These are phyloP conservation scores for Dryas octopetala DNA, from an alignment of 306 rosid genomes.

Conservation along the genomic window DNA sequence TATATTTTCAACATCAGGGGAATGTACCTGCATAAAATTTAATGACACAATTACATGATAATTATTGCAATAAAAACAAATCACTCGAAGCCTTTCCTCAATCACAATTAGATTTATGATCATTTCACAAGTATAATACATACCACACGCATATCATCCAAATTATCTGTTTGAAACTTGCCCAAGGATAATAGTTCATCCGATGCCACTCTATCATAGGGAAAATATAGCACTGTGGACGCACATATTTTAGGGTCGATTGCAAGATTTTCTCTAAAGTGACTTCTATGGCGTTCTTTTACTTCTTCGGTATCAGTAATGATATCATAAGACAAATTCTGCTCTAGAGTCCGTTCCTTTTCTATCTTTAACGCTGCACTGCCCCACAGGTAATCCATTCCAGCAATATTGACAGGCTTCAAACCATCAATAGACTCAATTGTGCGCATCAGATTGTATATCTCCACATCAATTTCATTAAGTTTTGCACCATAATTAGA, in stretches of 20 bases:
- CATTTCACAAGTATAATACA: slow-evolving; percentile 4
- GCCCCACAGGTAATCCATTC: slow-evolving; percentile 56
- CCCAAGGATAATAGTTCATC: slow-evolving; percentile 38
- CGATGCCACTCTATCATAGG: slow-evolving; percentile 54
- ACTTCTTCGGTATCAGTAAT: slow-evolving; percentile 52
- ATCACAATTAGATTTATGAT: not conserved
- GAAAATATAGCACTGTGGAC: slow-evolving; percentile 74
- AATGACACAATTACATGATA: slow-evolving; percentile 25
- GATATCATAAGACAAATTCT: slow-evolving; percentile 26
- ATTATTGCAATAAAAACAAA: slow-evolving; percentile 18
- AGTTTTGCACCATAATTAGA: slow-evolving; percentile 73
- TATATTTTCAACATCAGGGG: slow-evolving; percentile 34
- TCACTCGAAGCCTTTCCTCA: slow-evolving; percentile 5
- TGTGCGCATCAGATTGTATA: slow-evolving; percentile 58
- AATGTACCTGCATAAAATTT: slow-evolving; percentile 42
- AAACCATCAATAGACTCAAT: slow-evolving; percentile 58
- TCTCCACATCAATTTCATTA: slow-evolving; percentile 53
- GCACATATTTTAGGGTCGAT: slow-evolving; percentile 73
- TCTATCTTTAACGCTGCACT: slow-evolving; percentile 42
- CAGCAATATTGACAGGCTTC: slow-evolving; percentile 31
- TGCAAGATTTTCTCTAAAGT: slow-evolving; percentile 58
- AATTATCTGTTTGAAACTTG: slow-evolving; percentile 30
- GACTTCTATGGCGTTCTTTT: slow-evolving; percentile 58
- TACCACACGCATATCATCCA: slow-evolving; percentile 42
- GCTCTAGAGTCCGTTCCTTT: slow-evolving; percentile 40